Evolutionary conservation across 495 filamentous ascomycete species (phyloP).

Genomic region (Massariosphaeria phaeospora): DNA sequence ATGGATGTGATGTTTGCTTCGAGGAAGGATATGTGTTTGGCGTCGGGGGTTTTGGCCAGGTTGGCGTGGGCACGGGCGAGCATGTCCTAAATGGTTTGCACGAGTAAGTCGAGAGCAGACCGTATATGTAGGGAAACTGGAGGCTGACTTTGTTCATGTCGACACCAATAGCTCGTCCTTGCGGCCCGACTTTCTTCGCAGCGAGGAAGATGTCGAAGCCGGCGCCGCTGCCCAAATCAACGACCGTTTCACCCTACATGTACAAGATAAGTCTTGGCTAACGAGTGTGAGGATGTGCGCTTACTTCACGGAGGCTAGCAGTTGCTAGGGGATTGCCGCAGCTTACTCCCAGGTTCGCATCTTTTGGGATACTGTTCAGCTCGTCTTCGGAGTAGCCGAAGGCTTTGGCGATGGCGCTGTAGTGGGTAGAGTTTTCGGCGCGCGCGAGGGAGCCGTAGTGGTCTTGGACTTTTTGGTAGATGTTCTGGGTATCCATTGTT

Average conservation of each 20-base stretch:
- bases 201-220: conserved; percentile 64
- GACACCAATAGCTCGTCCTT: conserved; percentile 56
- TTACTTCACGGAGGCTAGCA: conserved; percentile 46
- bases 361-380: conserved; percentile 50
- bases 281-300: not conserved
- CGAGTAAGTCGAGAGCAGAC: too few relatives aligned
- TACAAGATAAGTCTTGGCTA: not conserved
- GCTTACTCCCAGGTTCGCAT: conserved; percentile 60
- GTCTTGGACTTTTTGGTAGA: conserved; percentile 42
- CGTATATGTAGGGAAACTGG: too few relatives aligned
- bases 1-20: conserved; percentile 53
- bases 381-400: conserved; percentile 59
- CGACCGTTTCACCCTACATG: conserved; percentile 55
- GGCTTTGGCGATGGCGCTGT: conserved; percentile 49
- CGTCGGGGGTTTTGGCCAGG: conserved; percentile 37
- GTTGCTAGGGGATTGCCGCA: conserved; percentile 61
- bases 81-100: conserved; percentile 53
- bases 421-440: conserved; percentile 33
- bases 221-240: conserved; percentile 60
- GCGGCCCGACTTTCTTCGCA: conserved; percentile 50
- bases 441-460: conserved; percentile 41
- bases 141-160: conserved; percentile 58
- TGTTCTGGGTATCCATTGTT: conserved; percentile 20
- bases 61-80: conserved; percentile 48
- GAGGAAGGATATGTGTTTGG: conserved; percentile 50